Percentiles rank a stretch among this genome's conserved stretches.
These are phyloP conservation scores for Collybia sordida DNA, from an alignment of 768 basidiomycete genomes.

Conservation along the genomic window DNA sequence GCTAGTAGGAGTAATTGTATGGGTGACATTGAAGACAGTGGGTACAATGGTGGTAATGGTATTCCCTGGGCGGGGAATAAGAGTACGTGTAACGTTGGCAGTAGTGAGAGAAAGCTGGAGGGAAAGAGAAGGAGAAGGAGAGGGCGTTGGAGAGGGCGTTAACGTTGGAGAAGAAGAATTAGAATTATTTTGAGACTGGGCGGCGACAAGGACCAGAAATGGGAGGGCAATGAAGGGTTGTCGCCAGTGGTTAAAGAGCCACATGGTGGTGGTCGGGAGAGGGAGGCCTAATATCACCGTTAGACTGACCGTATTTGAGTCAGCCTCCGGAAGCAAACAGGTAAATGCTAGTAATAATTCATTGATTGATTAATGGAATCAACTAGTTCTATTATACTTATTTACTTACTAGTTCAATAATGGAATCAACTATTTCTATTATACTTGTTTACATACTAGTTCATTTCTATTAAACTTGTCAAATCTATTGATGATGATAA, in stretches of 20 bases:
- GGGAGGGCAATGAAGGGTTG: conserved; percentile 11
- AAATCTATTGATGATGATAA: too few relatives aligned
- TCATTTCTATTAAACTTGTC: too few relatives aligned
- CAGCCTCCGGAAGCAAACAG: neutral
- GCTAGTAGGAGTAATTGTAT: conserved; percentile 48
- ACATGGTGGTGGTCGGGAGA: conserved; percentile 14
- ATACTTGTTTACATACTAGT: too few relatives aligned
- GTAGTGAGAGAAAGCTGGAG: conserved; percentile 57
- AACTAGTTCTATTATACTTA: too few relatives aligned
- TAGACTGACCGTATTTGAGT: neutral
- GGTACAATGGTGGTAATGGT: conserved; percentile 56
- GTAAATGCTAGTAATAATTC: too few relatives aligned
- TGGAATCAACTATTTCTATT: too few relatives aligned
- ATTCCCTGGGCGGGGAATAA: conserved; percentile 45
- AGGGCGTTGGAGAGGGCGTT: conserved; percentile 23
- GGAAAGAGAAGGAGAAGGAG: conserved; percentile 31
- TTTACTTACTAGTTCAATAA: too few relatives aligned
- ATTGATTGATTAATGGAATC: too few relatives aligned
- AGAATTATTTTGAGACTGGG: conserved; percentile 28
- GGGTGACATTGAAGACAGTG: conserved; percentile 62
- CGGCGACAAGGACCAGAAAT: conserved; percentile 29
- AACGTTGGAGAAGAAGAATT: conserved; percentile 17
- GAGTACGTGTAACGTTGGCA: conserved; percentile 46
- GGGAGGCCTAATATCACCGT: too few relatives aligned
- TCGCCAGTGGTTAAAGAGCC: too few relatives aligned